phyloP scores from a whole-genome alignment of 2,329 filamentous ascomycete species.

The Pseudophaeomoniella oleicola region DNA sequence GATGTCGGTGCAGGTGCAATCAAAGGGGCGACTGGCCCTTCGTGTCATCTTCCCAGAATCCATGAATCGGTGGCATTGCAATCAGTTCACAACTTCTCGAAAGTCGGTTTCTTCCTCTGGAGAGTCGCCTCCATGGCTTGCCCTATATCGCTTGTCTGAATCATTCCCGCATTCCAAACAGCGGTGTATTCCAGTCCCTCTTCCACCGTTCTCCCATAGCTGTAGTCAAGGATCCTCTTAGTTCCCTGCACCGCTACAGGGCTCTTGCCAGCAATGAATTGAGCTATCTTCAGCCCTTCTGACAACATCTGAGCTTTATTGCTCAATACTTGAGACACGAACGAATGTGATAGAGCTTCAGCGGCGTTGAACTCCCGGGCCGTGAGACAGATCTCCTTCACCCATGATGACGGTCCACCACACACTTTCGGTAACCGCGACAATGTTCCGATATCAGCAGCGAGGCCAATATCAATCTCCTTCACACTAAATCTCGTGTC shows the following conservation, averaged over 20 bases:
- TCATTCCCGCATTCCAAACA: slow-evolving; percentile 71
- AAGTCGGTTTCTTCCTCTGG: slow-evolving; percentile 64
- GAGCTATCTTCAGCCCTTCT: slow-evolving; percentile 49
- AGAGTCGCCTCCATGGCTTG: slow-evolving; percentile 61
- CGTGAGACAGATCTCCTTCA: slow-evolving; percentile 32
- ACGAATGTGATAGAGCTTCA: slow-evolving; percentile 28
- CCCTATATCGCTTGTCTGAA: slow-evolving; percentile 68
- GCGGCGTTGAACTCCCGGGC: slow-evolving; percentile 28
- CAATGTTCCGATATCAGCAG: slow-evolving; percentile 33
- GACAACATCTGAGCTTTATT: slow-evolving; percentile 44
- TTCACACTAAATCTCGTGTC: slow-evolving; percentile 28
- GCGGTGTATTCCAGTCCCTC: slow-evolving; percentile 77
- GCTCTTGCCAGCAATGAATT: slow-evolving; percentile 60
- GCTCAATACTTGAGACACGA: slow-evolving; percentile 25
- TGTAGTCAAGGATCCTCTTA: slow-evolving; percentile 74
- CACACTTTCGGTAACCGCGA: slow-evolving; percentile 32
- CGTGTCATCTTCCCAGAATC: too few relatives aligned
- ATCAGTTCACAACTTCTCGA: slow-evolving; percentile 64
- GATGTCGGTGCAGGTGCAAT: too few relatives aligned
- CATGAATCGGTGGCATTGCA: too few relatives aligned
- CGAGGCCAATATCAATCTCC: slow-evolving; percentile 34
- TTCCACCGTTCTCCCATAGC: slow-evolving; percentile 59
- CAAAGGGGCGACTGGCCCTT: too few relatives aligned
- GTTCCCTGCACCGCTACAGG: slow-evolving; percentile 78
- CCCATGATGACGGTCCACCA: slow-evolving; percentile 27